Evolutionary conservation across 2,329 filamentous ascomycete species (phyloP).

Genomic region (Metarhizium anisopliae): DNA sequence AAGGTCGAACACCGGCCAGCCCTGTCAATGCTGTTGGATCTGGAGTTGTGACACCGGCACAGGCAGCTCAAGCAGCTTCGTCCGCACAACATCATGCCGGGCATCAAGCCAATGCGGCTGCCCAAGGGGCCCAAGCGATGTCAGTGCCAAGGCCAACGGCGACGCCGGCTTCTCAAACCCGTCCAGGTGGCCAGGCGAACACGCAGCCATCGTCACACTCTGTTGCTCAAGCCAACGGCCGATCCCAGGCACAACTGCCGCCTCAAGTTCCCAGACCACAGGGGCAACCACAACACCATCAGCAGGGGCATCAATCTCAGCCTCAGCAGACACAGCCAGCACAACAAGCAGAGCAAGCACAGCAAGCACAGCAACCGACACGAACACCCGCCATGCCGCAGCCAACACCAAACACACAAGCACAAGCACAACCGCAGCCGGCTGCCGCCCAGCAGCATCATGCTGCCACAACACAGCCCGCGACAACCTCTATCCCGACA

Average conservation of each 20-base stretch:
- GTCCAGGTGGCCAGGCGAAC: conserved; percentile 16
- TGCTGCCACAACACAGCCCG: neutral
- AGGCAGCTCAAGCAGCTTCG: conserved; percentile 19
- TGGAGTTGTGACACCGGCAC: conserved; percentile 24
- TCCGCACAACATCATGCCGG: conserved; percentile 5
- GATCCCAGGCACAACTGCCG: conserved; percentile 18
- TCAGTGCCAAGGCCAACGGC: conserved; percentile 4
- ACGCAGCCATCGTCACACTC: conserved; percentile 22
- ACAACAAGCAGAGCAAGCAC: conserved; percentile 6
- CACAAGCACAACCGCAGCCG: neutral
- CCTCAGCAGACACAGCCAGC: conserved; percentile 12
- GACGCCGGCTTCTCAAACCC: conserved; percentile 16
- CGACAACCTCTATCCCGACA: neutral
- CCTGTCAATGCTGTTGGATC: conserved; percentile 16
- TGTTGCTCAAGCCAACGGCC: conserved; percentile 6
- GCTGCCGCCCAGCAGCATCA: neutral
- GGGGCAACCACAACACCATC: conserved; percentile 17
- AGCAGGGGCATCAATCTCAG: conserved; percentile 6
- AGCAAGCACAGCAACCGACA: conserved; percentile 4
- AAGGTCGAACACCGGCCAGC: conserved; percentile 11
- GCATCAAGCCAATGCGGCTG: neutral
- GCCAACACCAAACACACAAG: conserved; percentile 1
- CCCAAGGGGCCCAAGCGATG: neutral
- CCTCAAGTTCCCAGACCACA: conserved; percentile 11
- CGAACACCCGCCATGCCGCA: conserved; percentile 2